Evolutionary conservation across 2,329 filamentous ascomycete genomes (phyloP).

Genomic region (Xylaria sp.): DNA sequence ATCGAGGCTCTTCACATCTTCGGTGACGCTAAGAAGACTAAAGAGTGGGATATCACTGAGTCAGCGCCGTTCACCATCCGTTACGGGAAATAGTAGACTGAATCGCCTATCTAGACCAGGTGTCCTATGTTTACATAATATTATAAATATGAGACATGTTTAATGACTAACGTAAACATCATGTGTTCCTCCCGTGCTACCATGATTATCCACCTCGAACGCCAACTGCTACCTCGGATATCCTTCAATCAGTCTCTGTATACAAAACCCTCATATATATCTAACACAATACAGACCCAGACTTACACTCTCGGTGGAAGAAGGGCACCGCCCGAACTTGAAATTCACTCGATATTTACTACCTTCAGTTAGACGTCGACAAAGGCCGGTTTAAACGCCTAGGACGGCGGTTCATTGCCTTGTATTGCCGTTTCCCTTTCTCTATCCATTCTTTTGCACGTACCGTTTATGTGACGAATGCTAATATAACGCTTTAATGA

Average conservation of each 20-base stretch:
- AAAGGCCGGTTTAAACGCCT: neutral
- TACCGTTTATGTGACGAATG: neutral
- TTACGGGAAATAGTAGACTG: slow-evolving; percentile 47
- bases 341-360: neutral
- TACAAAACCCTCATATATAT: neutral
- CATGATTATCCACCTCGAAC: neutral
- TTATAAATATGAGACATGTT: slow-evolving; percentile 21
- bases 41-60: slow-evolving; percentile 59
- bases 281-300: neutral
- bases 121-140: slow-evolving; percentile 21
- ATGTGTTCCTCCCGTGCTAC: neutral
- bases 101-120: neutral
- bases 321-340: neutral
- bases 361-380: neutral
- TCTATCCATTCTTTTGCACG: neutral
- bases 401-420: neutral
- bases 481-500: too few relatives aligned
- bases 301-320: neutral
- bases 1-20: slow-evolving; percentile 62
- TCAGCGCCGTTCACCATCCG: slow-evolving; percentile 57
- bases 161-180: neutral
- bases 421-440: neutral
- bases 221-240: neutral
- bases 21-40: slow-evolving; percentile 55
- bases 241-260: neutral